Evolutionary conservation across 257 asterid genomes (phyloP).

Genomic region (Lithospermum erythrorhizon): DNA sequence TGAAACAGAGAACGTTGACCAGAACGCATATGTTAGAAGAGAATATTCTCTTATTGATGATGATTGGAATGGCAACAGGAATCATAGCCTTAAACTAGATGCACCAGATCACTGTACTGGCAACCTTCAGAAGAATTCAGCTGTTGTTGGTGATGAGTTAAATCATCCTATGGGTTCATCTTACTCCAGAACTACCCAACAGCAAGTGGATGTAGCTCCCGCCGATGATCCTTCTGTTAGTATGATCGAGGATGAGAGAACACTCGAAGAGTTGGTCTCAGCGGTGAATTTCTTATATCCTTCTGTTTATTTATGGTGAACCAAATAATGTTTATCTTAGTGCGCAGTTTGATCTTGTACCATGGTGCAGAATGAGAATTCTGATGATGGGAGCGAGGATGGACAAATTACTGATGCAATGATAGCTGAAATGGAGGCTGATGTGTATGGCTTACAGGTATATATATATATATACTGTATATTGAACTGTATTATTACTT

Average conservation of each 20-base stretch:
- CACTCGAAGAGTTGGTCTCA: conserved; percentile 26
- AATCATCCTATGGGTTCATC: conserved; percentile 18
- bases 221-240: conserved; percentile 17
- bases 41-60: conserved; percentile 39
- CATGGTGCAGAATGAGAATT: conserved; percentile 35
- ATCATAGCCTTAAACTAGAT: conserved; percentile 19
- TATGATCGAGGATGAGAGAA: conserved; percentile 23
- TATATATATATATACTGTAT: background rate
- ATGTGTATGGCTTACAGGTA: conserved; percentile 73
- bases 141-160: conserved; percentile 10
- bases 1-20: conserved; percentile 11
- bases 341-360: conserved; percentile 11
- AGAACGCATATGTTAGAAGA: conserved; percentile 18
- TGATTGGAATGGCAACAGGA: conserved; percentile 20
- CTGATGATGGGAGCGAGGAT: conserved; percentile 19
- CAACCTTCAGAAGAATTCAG: conserved; percentile 19
- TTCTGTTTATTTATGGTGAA: conserved; percentile 4
- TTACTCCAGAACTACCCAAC: conserved; percentile 13
- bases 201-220: conserved; percentile 17
- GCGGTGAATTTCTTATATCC: conserved; percentile 27
- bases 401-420: conserved; percentile 54
- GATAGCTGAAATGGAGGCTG: conserved; percentile 82
- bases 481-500: too few relatives aligned
- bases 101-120: conserved; percentile 10
- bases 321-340: background rate